These are phyloP conservation scores for Quercus variabilis DNA, from an alignment of 306 rosid genomes.

Conservation along the genomic window DNA sequence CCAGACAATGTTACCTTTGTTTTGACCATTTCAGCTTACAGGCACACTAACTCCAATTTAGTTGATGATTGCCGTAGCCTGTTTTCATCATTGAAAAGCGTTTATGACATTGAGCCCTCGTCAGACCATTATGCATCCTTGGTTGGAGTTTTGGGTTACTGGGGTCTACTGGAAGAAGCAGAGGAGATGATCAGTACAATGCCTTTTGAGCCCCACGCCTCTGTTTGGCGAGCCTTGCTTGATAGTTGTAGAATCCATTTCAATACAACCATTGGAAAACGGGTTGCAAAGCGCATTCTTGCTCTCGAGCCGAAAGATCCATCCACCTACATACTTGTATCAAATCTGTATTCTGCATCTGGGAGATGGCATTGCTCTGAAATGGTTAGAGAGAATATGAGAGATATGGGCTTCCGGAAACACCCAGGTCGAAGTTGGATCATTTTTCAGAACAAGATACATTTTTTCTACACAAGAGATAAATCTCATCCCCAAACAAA, in stretches of 20 bases:
- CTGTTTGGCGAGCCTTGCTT: conserved; percentile 84
- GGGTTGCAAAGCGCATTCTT: conserved; percentile 56
- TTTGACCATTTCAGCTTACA: conserved; percentile 73
- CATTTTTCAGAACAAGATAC: conserved; percentile 50
- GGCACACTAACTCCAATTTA: conserved; percentile 54
- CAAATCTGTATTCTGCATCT: conserved; percentile 78
- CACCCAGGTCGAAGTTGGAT: conserved; percentile 82
- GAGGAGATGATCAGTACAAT: conserved; percentile 54
- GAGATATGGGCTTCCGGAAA: conserved; percentile 66
- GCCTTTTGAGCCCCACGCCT: conserved; percentile 54
- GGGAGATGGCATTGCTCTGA: conserved; percentile 90
- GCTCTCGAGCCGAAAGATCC: conserved; percentile 69
- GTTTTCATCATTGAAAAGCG: conserved; percentile 52
- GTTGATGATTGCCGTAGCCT: conserved; percentile 58
- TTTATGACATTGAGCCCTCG: conserved; percentile 54
- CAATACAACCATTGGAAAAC: conserved; percentile 50
- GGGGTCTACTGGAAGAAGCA: conserved; percentile 85
- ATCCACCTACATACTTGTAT: conserved; percentile 61
- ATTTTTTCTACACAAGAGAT: conserved; percentile 79
- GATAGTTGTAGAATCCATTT: conserved; percentile 60
- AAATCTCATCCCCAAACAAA: conserved; percentile 65
- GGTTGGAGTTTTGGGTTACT: conserved; percentile 74
- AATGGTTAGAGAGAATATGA: conserved; percentile 62
- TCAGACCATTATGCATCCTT: conserved; percentile 69
- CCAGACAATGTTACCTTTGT: conserved; percentile 58